Base-by-base conservation (phyloP, 225 moss, liverwort and hornwort species). In the Ulota crispa region DNA sequence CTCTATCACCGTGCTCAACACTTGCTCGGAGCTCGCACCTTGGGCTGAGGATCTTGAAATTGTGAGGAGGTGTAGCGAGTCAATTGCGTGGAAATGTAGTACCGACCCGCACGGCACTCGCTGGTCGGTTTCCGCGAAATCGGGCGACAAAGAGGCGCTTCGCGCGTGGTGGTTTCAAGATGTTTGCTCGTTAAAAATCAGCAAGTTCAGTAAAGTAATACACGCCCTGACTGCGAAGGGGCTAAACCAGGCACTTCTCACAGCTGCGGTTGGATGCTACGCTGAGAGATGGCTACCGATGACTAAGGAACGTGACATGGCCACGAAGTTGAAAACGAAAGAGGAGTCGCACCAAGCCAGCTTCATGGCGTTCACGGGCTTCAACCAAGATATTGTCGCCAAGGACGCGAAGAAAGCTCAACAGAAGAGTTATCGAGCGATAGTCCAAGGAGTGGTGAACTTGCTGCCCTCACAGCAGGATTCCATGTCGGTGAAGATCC, bases 381-480 rank as follows among this genome's bases (percentile, higher is more conserved):
- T 83, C 63, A 86, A 81, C 61, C 85, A 86, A 70, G 83, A 88
- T 13, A 77, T 64, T 39, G 62, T 83, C 64, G 77, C 73, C 37
- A 81, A 76, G 43, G 86, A 84, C 32, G 66, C 83, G 23, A 84
- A 76, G 74, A 78, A 89, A 55, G 84, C 61, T 15, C 81, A 77
- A 64, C 56, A 30, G 12, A 84, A 82, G 80, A 87, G 67, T 45
- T 67, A 73, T 27, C 72, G 87, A 24, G 80, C 73, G 8, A 80
- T 85, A 21, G 68, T 89, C 32, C 73, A 85, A 70, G 84, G 87
- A 43, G 86, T 97, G 47, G 92, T 97, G 69, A 89, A 88, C 76
- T 86, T 97, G 70, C 75, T 97, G 64, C 92, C 96, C 18, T 84
- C 88, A 26, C 92, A 95, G 54, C 81, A 85, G 41, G 87, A 95